phyloP scores from a whole-genome alignment of 306 rosid species.

The Cotoneaster glaucophyllus region DNA sequence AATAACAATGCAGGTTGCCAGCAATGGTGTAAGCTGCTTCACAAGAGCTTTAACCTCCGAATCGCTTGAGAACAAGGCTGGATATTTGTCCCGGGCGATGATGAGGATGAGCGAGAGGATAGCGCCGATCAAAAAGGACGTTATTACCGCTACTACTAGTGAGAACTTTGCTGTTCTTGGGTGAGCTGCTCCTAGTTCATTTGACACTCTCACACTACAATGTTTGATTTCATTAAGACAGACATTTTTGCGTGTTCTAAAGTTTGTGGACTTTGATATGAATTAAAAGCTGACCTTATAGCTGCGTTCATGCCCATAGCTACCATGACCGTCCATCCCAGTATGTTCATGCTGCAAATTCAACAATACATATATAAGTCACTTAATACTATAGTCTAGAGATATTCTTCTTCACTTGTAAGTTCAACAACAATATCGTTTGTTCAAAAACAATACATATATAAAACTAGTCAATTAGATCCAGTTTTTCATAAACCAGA shows the following conservation, averaged over 20 bases:
- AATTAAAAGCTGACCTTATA: constrained; percentile 34
- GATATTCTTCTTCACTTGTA: no score
- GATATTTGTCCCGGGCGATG: constrained; percentile 31
- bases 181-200: constrained; percentile 81
- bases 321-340: constrained; percentile 73
- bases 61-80: constrained; percentile 47
- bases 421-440: no score
- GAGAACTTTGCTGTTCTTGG: constrained; percentile 84
- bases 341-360: constrained; percentile 59
- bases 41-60: constrained; percentile 40
- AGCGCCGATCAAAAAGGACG: constrained; percentile 33
- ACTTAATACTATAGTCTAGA: no score
- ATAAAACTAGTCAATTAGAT: no score
- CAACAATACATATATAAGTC: background rate
- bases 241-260: background rate
- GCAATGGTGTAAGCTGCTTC: constrained; percentile 53
- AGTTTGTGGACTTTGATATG: background rate
- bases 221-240: background rate
- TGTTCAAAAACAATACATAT: background rate
- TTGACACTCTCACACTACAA: constrained; percentile 81
- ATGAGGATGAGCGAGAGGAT: constrained; percentile 36
- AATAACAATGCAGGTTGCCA: constrained; percentile 60
- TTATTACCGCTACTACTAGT: constrained; percentile 54
- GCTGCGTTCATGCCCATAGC: constrained; percentile 68
- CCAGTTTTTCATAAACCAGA: background rate